phyloP scores from a whole-genome alignment of 441 rosid genomes.

The Jatropha podagrica region DNA sequence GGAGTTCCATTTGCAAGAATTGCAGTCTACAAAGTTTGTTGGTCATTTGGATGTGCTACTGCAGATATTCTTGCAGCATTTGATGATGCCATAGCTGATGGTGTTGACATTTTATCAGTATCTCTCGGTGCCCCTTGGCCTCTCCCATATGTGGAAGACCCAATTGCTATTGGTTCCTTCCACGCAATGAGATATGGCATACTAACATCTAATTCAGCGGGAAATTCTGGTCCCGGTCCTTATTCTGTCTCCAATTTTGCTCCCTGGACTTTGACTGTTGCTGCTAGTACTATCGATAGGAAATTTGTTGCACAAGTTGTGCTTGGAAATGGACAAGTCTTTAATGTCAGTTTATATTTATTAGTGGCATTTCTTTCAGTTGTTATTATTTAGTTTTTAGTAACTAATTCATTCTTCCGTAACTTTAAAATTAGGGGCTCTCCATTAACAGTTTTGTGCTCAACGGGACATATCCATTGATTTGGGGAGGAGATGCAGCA shows the following conservation, averaged over 20 bases:
- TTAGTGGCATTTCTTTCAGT: neutral
- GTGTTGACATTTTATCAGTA: conserved; percentile 62
- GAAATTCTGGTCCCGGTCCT: conserved; percentile 66
- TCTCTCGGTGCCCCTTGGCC: conserved; percentile 53
- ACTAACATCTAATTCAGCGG: conserved; percentile 68
- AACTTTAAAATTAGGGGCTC: conserved; percentile 26
- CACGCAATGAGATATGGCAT: conserved; percentile 70
- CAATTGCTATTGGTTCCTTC: conserved; percentile 76
- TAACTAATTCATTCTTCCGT: neutral
- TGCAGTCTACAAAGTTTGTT: conserved; percentile 52
- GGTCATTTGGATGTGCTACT: conserved; percentile 34
- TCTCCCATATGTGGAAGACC: conserved; percentile 35
- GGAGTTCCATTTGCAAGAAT: conserved; percentile 43
- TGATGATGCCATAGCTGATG: conserved; percentile 61
- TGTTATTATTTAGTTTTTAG: neutral
- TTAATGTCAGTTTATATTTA: conserved; percentile 40
- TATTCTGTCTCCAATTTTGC: conserved; percentile 53
- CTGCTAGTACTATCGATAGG: conserved; percentile 81
- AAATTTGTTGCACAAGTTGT: conserved; percentile 62
- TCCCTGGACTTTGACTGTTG: conserved; percentile 89
- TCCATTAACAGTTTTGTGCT: conserved; percentile 43
- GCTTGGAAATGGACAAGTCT: conserved; percentile 57
- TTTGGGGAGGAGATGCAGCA: conserved; percentile 53
- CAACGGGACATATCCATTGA: conserved; percentile 37
- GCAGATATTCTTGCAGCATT: conserved; percentile 45